phyloP scores from a whole-genome alignment of 768 basidiomycete genomes.

The Punctularia strigosozonata region DNA sequence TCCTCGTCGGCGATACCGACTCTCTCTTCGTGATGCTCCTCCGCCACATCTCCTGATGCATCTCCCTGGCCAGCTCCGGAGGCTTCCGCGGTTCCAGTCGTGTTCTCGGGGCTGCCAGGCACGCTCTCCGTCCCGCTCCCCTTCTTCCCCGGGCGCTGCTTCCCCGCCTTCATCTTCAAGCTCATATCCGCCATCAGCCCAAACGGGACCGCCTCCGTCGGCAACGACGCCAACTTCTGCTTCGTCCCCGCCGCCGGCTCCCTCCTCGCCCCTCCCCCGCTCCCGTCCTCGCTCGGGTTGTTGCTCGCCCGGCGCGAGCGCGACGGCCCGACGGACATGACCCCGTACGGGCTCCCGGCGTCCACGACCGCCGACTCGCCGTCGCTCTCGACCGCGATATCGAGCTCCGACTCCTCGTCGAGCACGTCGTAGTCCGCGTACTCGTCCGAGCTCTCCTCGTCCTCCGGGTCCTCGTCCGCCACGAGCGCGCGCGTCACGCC shows the following conservation, averaged over 20 bases:
- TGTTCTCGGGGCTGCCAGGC: slow-evolving; percentile 21
- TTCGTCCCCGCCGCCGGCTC: slow-evolving; percentile 23
- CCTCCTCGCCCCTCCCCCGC: slow-evolving; percentile 23
- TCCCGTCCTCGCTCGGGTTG: too few species aligned
- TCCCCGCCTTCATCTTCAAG: slow-evolving; percentile 25
- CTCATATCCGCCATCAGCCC: slow-evolving; percentile 65
- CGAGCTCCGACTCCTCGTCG: slow-evolving; percentile 16
- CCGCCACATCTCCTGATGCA: slow-evolving; percentile 26
- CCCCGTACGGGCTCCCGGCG: slow-evolving; percentile 10
- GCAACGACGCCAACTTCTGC: slow-evolving; percentile 45
- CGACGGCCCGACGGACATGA: slow-evolving; percentile 4
- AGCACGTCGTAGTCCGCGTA: slow-evolving; percentile 20
- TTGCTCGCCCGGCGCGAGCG: too few species aligned
- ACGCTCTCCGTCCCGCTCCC: slow-evolving; percentile 15
- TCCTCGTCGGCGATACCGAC: slow-evolving; percentile 56
- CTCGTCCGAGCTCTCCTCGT: slow-evolving; percentile 26
- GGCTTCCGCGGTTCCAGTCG: too few species aligned
- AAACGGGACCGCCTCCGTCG: slow-evolving; percentile 52
- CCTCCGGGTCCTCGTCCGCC: slow-evolving; percentile 35
- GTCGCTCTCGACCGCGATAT: slow-evolving; percentile 10
- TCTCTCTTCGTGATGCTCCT: slow-evolving; percentile 33
- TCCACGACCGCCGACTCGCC: slow-evolving; percentile 21
- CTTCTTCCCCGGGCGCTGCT: slow-evolving; percentile 6
- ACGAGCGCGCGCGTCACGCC: slow-evolving; percentile 39
- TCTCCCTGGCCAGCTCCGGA: too few species aligned